Evolutionary conservation across 495 filamentous ascomycete species (phyloP).

Genomic region (Podospora bellae-mahoneyi): DNA sequence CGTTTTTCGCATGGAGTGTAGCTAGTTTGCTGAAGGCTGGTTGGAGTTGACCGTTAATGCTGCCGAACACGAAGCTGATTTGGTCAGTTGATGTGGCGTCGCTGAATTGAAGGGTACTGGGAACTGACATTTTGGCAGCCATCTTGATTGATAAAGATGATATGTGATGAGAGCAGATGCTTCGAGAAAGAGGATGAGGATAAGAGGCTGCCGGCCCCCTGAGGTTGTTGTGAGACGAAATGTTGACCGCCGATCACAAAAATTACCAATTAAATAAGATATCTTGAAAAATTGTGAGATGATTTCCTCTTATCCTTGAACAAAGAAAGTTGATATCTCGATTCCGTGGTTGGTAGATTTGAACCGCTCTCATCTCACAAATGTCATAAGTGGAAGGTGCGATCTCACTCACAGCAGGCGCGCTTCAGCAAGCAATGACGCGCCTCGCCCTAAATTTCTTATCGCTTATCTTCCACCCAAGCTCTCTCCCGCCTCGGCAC

Average conservation of each 20-base stretch:
- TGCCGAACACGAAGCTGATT: conserved; percentile 73
- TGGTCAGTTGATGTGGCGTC: conserved; percentile 34
- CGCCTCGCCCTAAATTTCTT: conserved; percentile 6
- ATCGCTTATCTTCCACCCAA: conserved; percentile 13
- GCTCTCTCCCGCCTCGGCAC: background rate
- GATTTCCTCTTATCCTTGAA: too few species aligned
- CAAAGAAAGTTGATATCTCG: too few species aligned
- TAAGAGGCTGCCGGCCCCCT: background rate
- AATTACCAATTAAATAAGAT: background rate
- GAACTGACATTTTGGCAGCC: conserved; percentile 36
- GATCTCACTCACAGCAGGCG: background rate
- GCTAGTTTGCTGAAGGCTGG: conserved; percentile 73
- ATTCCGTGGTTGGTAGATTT: too few species aligned
- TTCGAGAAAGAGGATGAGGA: background rate
- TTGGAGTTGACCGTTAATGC: conserved; percentile 68
- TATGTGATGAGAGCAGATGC: background rate
- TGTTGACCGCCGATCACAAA: background rate
- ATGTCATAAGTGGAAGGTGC: conserved; percentile 1
- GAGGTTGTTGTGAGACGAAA: background rate
- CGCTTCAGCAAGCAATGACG: background rate
- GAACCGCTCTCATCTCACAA: background rate
- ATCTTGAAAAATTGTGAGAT: too few species aligned
- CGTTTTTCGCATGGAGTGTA: conserved; percentile 76
- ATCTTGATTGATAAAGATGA: conserved; percentile 14
- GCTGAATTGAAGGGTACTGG: conserved; percentile 11